Percentiles rank a stretch among this genome's conserved stretches.
Evolutionary conservation across 495 filamentous ascomycete species (phyloP).

Genomic region (Choiromyces venosus): DNA sequence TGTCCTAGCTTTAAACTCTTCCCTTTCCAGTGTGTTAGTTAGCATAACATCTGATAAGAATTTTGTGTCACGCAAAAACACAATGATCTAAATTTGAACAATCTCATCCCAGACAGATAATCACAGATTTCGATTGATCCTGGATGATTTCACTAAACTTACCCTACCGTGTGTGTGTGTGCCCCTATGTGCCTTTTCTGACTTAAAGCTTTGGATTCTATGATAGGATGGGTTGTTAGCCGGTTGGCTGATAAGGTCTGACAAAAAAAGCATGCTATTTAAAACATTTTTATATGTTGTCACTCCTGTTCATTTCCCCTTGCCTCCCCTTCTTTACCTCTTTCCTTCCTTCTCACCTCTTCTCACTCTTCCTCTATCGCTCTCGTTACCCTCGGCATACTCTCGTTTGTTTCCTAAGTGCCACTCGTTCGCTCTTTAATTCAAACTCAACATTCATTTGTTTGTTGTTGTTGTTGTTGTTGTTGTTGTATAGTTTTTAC

Average conservation of each 20-base stretch:
- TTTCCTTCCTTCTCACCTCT: not conserved
- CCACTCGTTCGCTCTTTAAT: not conserved
- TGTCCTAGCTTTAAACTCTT: not conserved
- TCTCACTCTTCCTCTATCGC: not conserved
- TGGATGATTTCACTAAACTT: not conserved
- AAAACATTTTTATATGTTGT: not conserved
- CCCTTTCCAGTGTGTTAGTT: too few relatives aligned
- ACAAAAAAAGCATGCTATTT: not conserved
- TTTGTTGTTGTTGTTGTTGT: constrained; percentile 11
- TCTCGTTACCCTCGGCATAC: not conserved
- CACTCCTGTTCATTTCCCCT: constrained; percentile 28
- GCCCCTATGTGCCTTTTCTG: too few relatives aligned
- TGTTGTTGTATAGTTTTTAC: not conserved
- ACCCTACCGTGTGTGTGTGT: not conserved
- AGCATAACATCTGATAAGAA: not conserved
- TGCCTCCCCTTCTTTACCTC: not conserved
- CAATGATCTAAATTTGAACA: not conserved
- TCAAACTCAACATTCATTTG: not conserved
- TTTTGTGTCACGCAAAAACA: not conserved
- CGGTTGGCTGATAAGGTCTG: not conserved
- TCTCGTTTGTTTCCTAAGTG: constrained; percentile 17
- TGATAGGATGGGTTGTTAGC: too few relatives aligned
- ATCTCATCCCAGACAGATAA: not conserved
- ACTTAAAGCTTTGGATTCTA: too few relatives aligned
- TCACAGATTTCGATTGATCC: not conserved